These are phyloP conservation scores for Erythrophleum fordii DNA, from an alignment of 306 rosid genomes.

Conservation along the genomic window DNA sequence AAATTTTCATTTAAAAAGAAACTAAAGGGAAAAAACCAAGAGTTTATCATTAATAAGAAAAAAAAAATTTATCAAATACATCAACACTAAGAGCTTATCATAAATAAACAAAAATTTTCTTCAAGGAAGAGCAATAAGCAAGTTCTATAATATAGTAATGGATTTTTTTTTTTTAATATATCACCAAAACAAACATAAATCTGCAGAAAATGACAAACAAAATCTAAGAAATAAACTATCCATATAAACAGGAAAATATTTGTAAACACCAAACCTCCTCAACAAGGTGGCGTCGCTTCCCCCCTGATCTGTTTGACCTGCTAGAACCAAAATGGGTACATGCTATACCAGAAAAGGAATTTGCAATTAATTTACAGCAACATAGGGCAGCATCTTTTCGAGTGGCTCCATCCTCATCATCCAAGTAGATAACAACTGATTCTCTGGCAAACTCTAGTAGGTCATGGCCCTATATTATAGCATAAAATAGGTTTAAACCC, in stretches of 20 bases:
- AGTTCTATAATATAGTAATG: neutral
- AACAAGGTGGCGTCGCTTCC: slow-evolving; percentile 80
- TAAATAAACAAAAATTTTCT: neutral
- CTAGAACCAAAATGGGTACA: slow-evolving; percentile 70
- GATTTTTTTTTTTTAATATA: neutral
- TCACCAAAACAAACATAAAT: slow-evolving; percentile 9
- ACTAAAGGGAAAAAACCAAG: neutral
- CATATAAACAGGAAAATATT: neutral
- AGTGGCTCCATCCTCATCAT: slow-evolving; percentile 93
- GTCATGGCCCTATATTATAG: slow-evolving; percentile 81
- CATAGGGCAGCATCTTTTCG: slow-evolving; percentile 96
- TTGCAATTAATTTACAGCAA: slow-evolving; percentile 90
- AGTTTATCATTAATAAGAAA: neutral
- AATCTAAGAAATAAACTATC: neutral
- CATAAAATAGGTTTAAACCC: slow-evolving; percentile 30
- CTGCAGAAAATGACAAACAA: neutral
- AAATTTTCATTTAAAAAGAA: neutral
- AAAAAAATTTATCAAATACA: slow-evolving; percentile 19
- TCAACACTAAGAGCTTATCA: slow-evolving; percentile 14
- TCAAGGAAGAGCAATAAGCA: neutral
- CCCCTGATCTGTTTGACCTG: slow-evolving; percentile 75
- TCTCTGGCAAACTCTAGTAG: slow-evolving; percentile 95
- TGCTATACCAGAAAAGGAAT: slow-evolving; percentile 72
- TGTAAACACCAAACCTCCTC: slow-evolving; percentile 76
- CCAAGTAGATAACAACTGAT: slow-evolving; percentile 89